phyloP scores from a whole-genome alignment of 768 basidiomycete genomes.

The Tulasnella sp. region DNA sequence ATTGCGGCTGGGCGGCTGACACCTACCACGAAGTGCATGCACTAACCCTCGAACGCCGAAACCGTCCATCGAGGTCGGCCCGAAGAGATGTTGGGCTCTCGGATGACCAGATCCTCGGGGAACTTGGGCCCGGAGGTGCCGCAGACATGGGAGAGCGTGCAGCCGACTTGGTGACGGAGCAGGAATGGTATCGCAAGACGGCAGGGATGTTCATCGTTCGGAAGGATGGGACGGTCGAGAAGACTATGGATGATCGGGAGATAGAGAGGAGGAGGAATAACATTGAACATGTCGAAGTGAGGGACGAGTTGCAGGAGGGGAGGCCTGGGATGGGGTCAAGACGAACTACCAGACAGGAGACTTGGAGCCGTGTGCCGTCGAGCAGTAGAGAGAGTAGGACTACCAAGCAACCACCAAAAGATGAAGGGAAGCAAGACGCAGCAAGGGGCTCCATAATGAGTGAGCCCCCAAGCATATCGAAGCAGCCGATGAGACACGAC shows the following conservation, averaged over 20 bases:
- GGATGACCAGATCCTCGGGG: not conserved
- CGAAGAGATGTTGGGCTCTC: not conserved
- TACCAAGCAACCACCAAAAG: not conserved
- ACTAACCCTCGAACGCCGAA: conserved; percentile 15
- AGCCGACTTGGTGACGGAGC: conserved; percentile 21
- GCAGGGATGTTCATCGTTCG: conserved; percentile 5
- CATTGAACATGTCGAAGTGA: not conserved
- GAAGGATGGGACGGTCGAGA: conserved; percentile 11
- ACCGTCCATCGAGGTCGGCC: conserved; percentile 14
- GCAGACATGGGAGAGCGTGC: conserved; percentile 18
- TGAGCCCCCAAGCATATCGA: not conserved
- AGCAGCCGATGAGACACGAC: not conserved
- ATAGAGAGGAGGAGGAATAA: conserved; percentile 2
- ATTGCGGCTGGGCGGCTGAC: conserved; percentile 15
- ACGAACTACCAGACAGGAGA: not conserved
- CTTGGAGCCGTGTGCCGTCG: not conserved
- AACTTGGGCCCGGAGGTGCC: conserved; percentile 9
- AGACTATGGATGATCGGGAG: conserved; percentile 6
- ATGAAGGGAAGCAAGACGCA: not conserved
- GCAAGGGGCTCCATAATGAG: not conserved
- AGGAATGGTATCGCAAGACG: not conserved
- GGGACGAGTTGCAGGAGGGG: conserved; percentile 10
- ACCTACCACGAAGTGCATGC: conserved; percentile 17
- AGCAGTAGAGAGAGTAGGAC: not conserved
- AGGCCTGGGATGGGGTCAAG: not conserved